Evolutionary conservation across 768 basidiomycete species (phyloP), one percentile per base, ranked within the genome.

Genomic region (Suillus tomentosus): DNA sequence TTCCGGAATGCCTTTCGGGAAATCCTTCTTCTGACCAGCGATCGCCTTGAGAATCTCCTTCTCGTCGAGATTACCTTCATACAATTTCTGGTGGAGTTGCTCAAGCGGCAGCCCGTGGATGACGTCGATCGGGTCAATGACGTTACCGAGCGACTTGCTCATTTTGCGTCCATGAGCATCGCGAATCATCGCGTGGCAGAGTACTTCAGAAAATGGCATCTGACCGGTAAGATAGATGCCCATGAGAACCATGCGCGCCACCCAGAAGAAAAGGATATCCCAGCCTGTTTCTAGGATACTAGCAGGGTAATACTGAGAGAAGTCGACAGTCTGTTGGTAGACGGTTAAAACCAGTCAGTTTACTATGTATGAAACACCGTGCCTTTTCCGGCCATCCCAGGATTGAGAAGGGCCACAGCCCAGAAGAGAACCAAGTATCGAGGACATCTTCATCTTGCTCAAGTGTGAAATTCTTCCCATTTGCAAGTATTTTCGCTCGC

Each of bases 221-320:
- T 91, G 77, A 34, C 85, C 95, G 0, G 97, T 99, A 54, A 98
- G 86, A 63, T 90, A 84, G 70, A 94, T 79, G 50, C 97, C 96
- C 42, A 99, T 87, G 71, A 99, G 79, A 57, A 92, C 96, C 96
- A 99, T 99, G 50, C 97, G 91, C 17, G 97, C 96, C 8, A 99
- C 96, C 97, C 97, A 99, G 86, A 99, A 99, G 84, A 96, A 96
- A n/a, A 99, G 77, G 71, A 99, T 99, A 67, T 99, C 97, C 96
- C 97, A 99, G 54, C 97, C 97, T 0, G 97, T 99, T 79, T 99
- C 97, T 37, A 99, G 86, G 51, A 99, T 69, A n/a, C 88, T 85
- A 2, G 93, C 79, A 0, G 97, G 97, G 76, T 96, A 99, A 80
- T 93, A 99, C 37, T 81, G 80, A 67, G 87, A 75, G 48, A 94